Evolutionary conservation across 306 rosid genomes (phyloP), one percentile per base, ranked within the genome.

Genomic region (Glycyrrhiza uralensis): DNA sequence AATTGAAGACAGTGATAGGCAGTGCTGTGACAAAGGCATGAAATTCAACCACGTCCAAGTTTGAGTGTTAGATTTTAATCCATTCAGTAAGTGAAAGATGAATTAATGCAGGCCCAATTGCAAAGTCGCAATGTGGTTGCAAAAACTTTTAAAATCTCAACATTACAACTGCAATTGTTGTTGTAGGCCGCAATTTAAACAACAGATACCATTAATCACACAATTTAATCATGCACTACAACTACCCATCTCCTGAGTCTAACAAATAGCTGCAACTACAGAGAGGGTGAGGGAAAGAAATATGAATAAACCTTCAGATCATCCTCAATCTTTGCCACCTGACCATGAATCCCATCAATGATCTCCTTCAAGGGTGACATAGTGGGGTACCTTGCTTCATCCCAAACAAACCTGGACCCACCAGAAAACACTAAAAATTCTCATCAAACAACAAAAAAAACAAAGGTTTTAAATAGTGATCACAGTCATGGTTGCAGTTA

Each of bases 381-480:
- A 5, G 97, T 91, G 0, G 96, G 97, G 85, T 87, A 89, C 86
- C 85, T 91, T 4, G 96, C 97, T 73, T 91, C 97, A 66, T 91
- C 97, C 97, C 97, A 91, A 68, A 87, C 91, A 52, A 88, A 91
- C 87, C 97, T 91, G 35, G 2, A 32, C 6, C 19, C 66, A 78
- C 5, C 4, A 18, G 8, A 33, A 49, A 59, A 4, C 14, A 50
- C 33, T 19, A 65, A 23, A 41, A 23, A 41, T 44, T 50, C 0
- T 44, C 71, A 44, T 7, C 26, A n/a, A 42, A 66, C 26, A 66
- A 45, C 56, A 39, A 39, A 4, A n/a, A n/a, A n/a, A n/a, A n/a
- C n/a, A n/a, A n/a, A n/a, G n/a, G n/a, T n/a, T n/a, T n/a, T n/a
- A n/a, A n/a, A n/a, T n/a, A n/a, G n/a, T n/a, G n/a, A n/a, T n/a